These are phyloP conservation scores for Tolypocladium inflatum DNA, from an alignment of 2,329 filamentous ascomycete genomes.

Conservation along the genomic window DNA sequence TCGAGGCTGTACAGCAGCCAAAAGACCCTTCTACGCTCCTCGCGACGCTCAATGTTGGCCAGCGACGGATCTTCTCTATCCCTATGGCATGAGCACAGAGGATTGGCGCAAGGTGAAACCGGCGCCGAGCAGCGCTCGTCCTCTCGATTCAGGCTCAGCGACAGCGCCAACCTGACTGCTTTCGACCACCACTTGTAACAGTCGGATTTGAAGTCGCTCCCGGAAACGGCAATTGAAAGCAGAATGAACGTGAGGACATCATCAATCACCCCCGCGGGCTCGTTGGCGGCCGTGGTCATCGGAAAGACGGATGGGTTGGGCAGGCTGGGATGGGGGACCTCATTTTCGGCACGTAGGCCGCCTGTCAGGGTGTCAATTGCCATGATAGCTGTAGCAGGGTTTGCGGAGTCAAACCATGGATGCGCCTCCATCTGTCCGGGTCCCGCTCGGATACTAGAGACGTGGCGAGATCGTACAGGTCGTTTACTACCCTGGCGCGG, in stretches of 20 bases:
- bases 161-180: constrained; percentile 26
- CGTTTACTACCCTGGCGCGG: constrained; percentile 27
- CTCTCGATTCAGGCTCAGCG: constrained; percentile 27
- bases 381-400: not conserved
- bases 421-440: constrained; percentile 24
- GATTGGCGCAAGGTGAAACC: constrained; percentile 19
- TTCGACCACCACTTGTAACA: constrained; percentile 38
- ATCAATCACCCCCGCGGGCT: constrained; percentile 25
- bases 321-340: constrained; percentile 15
- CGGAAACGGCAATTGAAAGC: constrained; percentile 35
- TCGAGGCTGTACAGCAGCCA: constrained; percentile 39
- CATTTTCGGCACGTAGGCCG: constrained; percentile 21
- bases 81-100: constrained; percentile 19
- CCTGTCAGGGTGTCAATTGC: constrained; percentile 1
- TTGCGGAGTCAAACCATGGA: constrained; percentile 16
- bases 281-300: constrained; percentile 20
- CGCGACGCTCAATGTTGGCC: constrained; percentile 28
- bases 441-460: constrained; percentile 23
- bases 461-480: constrained; percentile 24
- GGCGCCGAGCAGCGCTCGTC: constrained; percentile 22
- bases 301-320: constrained; percentile 14
- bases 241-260: constrained; percentile 36
- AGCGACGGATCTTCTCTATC: constrained; percentile 15
- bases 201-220: constrained; percentile 38
- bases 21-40: constrained; percentile 36